Conservation (phyloP, 2,329 filamentous ascomycete species). For the Penicillium sp. region DNA sequence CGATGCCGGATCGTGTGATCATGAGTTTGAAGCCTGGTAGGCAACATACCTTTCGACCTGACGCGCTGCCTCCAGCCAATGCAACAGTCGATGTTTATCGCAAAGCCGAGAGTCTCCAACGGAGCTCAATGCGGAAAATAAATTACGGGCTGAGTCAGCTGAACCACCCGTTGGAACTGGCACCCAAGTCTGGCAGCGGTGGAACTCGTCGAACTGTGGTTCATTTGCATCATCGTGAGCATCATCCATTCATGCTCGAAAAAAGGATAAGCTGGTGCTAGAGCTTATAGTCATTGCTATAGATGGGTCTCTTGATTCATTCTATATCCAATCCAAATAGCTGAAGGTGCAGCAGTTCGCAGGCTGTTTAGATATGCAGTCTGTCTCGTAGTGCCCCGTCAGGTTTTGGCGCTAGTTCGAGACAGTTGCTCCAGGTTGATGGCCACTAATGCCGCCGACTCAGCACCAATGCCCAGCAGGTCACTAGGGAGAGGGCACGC, state of each 20-base stretch:
- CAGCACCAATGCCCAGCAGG: conserved; percentile 6
- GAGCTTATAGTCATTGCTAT: not conserved
- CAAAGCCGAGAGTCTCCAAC: conserved; percentile 2
- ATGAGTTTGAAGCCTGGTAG: not conserved
- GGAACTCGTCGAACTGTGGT: conserved; percentile 21
- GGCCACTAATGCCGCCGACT: conserved; percentile 17
- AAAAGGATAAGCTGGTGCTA: not conserved
- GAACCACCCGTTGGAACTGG: conserved; percentile 5
- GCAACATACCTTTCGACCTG: not conserved
- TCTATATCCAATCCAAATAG: not conserved
- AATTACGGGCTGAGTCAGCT: conserved; percentile 29
- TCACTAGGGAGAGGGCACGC: not conserved
- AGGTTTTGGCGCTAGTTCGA: conserved; percentile 5
- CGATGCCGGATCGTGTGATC: not conserved
- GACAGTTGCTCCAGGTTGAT: conserved; percentile 26
- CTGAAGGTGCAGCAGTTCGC: not conserved
- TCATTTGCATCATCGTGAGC: conserved; percentile 35
- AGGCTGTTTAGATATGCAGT: not conserved
- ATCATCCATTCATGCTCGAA: conserved; percentile 25
- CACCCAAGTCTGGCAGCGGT: not conserved
- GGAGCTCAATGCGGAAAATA: conserved; percentile 13
- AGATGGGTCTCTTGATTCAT: no score
- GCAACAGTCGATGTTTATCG: conserved; percentile 10
- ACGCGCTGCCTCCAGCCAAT: not conserved
- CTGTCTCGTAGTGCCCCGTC: not conserved